Conservation (phyloP, 2,329 filamentous ascomycete species). For the Trichoderma sp. region DNA sequence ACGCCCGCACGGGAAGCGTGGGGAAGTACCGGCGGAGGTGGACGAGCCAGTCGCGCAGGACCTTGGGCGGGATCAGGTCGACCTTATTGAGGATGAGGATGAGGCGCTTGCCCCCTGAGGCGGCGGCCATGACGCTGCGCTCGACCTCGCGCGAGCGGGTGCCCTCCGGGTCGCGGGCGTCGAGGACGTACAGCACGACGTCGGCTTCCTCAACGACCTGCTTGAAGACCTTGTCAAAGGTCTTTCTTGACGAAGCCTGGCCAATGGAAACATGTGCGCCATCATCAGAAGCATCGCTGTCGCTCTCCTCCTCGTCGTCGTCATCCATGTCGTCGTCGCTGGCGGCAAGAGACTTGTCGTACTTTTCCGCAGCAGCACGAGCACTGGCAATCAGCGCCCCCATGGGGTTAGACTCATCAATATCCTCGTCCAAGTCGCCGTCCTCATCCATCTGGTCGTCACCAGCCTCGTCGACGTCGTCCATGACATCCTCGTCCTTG, state of each 20-base stretch:
- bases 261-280: slow-evolving; percentile 56
- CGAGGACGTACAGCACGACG: slow-evolving; percentile 89
- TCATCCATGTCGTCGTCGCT: slow-evolving; percentile 50
- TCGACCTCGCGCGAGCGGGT: slow-evolving; percentile 90
- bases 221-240: slow-evolving; percentile 96
- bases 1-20: slow-evolving; percentile 84
- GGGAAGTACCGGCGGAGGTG: slow-evolving; percentile 89
- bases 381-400: slow-evolving; percentile 87
- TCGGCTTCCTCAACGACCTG: slow-evolving; percentile 86
- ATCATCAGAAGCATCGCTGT: slow-evolving; percentile 52
- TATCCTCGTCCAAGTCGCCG: slow-evolving; percentile 56
- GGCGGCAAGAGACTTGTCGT: slow-evolving; percentile 65
- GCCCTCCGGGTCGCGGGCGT: slow-evolving; percentile 87
- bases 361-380: slow-evolving; percentile 72
- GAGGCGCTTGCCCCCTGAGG: slow-evolving; percentile 78
- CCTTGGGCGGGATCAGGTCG: slow-evolving; percentile 79
- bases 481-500: slow-evolving; percentile 47
- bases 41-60: slow-evolving; percentile 80
- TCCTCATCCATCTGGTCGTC: slow-evolving; percentile 53
- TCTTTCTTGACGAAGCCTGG: slow-evolving; percentile 70
- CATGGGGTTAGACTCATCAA: slow-evolving; percentile 81
- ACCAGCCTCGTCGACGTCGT: slow-evolving; percentile 47
- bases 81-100: slow-evolving; percentile 96
- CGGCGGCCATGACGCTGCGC: slow-evolving; percentile 86
- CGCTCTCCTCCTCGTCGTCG: slow-evolving; percentile 49